These are phyloP conservation scores for Yarrowia sp. DNA, from an alignment of 805 yeast genomes.

Conservation along the genomic window DNA sequence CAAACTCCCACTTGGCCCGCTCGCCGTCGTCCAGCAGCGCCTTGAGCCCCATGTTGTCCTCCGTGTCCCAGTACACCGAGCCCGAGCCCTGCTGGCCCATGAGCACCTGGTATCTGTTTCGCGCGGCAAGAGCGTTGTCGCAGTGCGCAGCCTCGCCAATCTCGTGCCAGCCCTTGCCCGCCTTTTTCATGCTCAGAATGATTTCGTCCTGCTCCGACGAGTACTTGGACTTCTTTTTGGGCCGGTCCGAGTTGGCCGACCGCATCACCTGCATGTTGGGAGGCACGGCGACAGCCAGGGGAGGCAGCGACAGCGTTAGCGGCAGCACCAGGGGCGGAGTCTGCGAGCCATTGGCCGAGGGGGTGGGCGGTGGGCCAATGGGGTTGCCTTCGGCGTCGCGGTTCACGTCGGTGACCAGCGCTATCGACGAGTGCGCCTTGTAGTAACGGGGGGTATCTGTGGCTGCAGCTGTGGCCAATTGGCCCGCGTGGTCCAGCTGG, in stretches of 20 bases:
- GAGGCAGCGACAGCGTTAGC: conserved; percentile 46
- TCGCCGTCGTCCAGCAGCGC: conserved; percentile 64
- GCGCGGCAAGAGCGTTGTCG: conserved; percentile 65
- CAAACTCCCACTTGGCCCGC: conserved; percentile 61
- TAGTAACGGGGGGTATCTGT: neutral
- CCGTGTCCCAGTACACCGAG: conserved; percentile 56
- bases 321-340: conserved; percentile 18
- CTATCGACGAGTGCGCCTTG: conserved; percentile 65
- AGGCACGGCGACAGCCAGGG: conserved; percentile 43
- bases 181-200: conserved; percentile 57
- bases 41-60: conserved; percentile 52
- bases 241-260: conserved; percentile 45
- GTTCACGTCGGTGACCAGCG: conserved; percentile 71
- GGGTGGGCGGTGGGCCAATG: neutral
- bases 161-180: conserved; percentile 69
- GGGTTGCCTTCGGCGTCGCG: conserved; percentile 42
- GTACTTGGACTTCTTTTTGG: conserved; percentile 65
- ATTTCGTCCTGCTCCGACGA: conserved; percentile 63
- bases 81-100: conserved; percentile 83
- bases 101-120: conserved; percentile 74
- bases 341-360: neutral
- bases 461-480: neutral
- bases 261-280: conserved; percentile 45
- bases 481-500: neutral
- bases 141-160: conserved; percentile 64